Evolutionary conservation across 2,329 filamentous ascomycete species (phyloP).

Genomic region (Passalora sequoiae): DNA sequence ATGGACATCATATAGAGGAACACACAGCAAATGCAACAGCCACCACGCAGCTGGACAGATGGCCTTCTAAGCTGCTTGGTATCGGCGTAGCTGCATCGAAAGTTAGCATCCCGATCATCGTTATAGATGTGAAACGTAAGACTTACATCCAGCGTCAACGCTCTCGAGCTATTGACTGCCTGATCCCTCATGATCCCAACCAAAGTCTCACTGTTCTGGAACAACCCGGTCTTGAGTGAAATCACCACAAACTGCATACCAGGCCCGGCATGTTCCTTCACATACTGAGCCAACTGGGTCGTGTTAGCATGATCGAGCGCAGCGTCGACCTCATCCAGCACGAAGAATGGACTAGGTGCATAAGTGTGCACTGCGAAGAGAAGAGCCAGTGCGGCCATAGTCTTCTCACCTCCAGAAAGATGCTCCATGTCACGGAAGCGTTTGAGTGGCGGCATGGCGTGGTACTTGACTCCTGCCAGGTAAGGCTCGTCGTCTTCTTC

Average conservation of each 20-base stretch:
- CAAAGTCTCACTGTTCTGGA: slow-evolving; percentile 92
- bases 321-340: slow-evolving; percentile 95
- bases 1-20: too few relatives aligned
- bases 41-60: too few relatives aligned
- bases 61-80: too few relatives aligned
- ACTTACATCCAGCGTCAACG: slow-evolving; percentile 92
- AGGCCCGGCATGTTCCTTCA: slow-evolving; percentile 84
- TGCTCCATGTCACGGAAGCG: slow-evolving; percentile 99
- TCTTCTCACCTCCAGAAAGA: slow-evolving; percentile 94
- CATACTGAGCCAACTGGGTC: slow-evolving; percentile 92
- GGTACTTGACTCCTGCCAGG: slow-evolving; percentile 92
- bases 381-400: slow-evolving; percentile 93
- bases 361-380: slow-evolving; percentile 96
- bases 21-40: too few relatives aligned
- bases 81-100: too few relatives aligned
- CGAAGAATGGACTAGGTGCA: slow-evolving; percentile 94
- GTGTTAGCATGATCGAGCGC: slow-evolving; percentile 98
- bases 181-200: slow-evolving; percentile 96
- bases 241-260: slow-evolving; percentile 99
- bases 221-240: slow-evolving; percentile 87
- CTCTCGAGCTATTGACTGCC: slow-evolving; percentile 83
- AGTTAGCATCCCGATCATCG: too few relatives aligned
- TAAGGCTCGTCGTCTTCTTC: slow-evolving; percentile 97
- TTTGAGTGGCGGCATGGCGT: slow-evolving; percentile 97
- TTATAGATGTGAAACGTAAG: too few relatives aligned